Evolutionary conservation across 805 yeast species (phyloP), one percentile per base, ranked within the genome.

Genomic region (Candida corydali): DNA sequence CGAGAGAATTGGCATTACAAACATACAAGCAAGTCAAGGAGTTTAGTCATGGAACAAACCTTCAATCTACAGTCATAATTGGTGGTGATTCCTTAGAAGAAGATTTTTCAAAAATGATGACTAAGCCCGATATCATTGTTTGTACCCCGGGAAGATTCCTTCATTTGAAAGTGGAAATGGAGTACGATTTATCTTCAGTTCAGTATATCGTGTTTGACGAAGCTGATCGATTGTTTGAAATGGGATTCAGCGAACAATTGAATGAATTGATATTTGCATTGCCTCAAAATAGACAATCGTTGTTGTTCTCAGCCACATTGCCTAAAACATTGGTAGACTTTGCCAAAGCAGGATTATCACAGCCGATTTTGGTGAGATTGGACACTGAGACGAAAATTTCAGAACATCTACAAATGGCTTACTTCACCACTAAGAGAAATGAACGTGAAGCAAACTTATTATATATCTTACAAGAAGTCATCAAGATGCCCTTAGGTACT

Each of bases 81-180:
- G 99, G 99, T 65, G 99, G 99, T 69, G 99, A 93, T 55, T 86
- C 96, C n/a, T 67, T 93, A 52, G 98, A 93, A 55, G 97, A 91
- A 38, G 98, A 93, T 65, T 93, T 93, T 56, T 71, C 85, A 16
- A 78, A 86, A 57, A 86, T 93, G 94, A 81, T 89, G 85, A 62
- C 80, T 38, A 87, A 88, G 53, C 99, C 99, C 0, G 99, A 93
- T 65, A 80, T 94, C 24, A 74, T 93, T 26, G 82, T 93, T 40
- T 98, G 98, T 15, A 93, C 98, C 0, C 99, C 99, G 0, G 99
- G 99, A 59, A 76, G 99, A 61, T 93, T 93, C 52, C 63, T 91
- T 62, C 99, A 93, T 73, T 74, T 93, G 55, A 86, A 91, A 58
- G 89, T 91, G 18, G 99, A 93, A 65, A 93, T 93, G 99, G 76